Base-by-base conservation (phyloP, 129 eudicot species). In the Artemisia annua region DNA sequence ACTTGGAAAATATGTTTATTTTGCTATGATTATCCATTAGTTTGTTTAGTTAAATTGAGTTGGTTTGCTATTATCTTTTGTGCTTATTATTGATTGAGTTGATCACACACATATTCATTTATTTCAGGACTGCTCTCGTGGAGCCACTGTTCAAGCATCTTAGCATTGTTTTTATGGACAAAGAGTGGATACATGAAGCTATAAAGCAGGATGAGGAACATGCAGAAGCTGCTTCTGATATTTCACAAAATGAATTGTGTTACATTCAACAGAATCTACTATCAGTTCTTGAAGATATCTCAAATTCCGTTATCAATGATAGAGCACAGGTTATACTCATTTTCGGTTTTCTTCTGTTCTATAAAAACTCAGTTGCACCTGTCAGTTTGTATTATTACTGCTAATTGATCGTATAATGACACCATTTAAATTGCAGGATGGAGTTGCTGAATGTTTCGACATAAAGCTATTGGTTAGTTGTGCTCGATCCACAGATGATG, bases 221-320 rank as follows among this genome's bases (percentile, higher is more conserved):
- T 76, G 35, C 57, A 43, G 84, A 75, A 72, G 80, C 79, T 65
- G 82, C 85, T 69, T 67, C 87, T 50, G 83, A 76, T 26, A 50
- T 63, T 46, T 61, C 78, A 53, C 74, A 64, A 48, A 73, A 70
- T 53, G 56, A 80, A 39, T 20, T 59, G 46, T 71, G 66, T 71
- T 85, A 87, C 63, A 78, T 84, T 67, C 97, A 84, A 77, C 97
- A 94, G 84, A 86, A 87, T 15, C 66, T 94, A 59, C 81, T 94
- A 14, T 73, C 88, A 51, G 75, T 87, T 48, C 87, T 94, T 64
- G 97, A 90, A 73, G 96, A 90, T 75, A 88, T 94, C 32, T 39
- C 80, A 71, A 75, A 89, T 76, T 82, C 90, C 15, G 69, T 84
- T 49, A 5, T 43, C 26, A 69, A 48, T 75, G 58, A 16, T 49